Conservation (phyloP, 2,329 filamentous ascomycete genomes). For the Apiospora aurea region DNA sequence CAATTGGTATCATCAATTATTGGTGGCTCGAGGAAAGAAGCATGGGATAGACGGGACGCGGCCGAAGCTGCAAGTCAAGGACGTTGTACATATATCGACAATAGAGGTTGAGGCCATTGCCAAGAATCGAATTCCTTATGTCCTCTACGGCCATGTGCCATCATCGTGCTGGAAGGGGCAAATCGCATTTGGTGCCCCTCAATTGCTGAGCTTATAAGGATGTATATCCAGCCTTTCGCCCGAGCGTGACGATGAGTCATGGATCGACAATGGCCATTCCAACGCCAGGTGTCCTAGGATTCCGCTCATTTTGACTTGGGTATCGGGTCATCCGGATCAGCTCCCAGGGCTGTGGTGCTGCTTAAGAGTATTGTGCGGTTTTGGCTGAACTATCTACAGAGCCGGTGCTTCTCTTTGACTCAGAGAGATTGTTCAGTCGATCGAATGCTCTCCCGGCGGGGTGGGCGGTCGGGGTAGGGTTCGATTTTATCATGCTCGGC, state of each 20-base stretch:
- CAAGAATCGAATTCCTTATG: slow-evolving; percentile 22
- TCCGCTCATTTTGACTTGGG: background rate
- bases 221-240: too few relatives aligned
- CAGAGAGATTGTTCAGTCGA: background rate
- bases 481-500: background rate
- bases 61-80: slow-evolving; percentile 21
- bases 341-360: background rate
- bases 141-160: background rate
- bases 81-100: slow-evolving; percentile 31
- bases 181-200: background rate
- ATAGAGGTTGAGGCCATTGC: slow-evolving; percentile 28
- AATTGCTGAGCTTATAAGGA: background rate
- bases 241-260: background rate
- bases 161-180: background rate
- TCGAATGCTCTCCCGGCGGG: background rate
- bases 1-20: slow-evolving; percentile 14
- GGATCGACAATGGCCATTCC: background rate
- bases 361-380: background rate
- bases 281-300: background rate
- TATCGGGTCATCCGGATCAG: background rate
- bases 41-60: slow-evolving; percentile 28
- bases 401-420: background rate
- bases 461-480: background rate
- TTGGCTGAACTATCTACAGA: background rate
- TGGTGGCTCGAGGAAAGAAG: slow-evolving; percentile 9